Conservation (phyloP, 805 yeast genomes). For the Candida patagonica region DNA sequence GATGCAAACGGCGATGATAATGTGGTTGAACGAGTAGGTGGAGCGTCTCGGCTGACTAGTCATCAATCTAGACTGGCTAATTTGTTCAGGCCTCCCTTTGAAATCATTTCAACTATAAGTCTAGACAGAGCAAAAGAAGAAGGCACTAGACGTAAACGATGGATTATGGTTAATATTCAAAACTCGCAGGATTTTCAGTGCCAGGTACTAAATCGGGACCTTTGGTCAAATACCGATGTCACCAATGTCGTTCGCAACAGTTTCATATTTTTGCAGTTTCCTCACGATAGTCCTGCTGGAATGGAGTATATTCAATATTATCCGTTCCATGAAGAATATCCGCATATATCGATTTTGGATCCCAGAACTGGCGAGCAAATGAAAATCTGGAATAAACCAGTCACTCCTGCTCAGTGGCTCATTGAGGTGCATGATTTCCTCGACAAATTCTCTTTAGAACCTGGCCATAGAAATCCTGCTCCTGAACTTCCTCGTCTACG, state of each 20-base stretch:
- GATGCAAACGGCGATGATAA: constrained; percentile 21
- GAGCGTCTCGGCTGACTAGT: constrained; percentile 31
- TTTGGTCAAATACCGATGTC: constrained; percentile 69
- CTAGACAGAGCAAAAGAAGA: constrained; percentile 64
- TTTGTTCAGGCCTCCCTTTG: constrained; percentile 90
- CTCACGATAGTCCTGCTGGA: constrained; percentile 68
- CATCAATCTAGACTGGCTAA: constrained; percentile 66
- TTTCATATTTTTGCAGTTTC: constrained; percentile 82
- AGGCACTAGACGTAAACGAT: constrained; percentile 58
- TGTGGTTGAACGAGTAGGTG: constrained; percentile 16
- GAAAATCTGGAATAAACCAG: constrained; percentile 60
- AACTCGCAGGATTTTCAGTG: constrained; percentile 78
- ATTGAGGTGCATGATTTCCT: constrained; percentile 65
- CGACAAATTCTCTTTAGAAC: constrained; percentile 51
- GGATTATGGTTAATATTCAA: constrained; percentile 86
- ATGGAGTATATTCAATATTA: constrained; percentile 63
- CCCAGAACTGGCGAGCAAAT: constrained; percentile 94
- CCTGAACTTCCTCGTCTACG: constrained; percentile 37
- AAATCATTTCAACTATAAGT: constrained; percentile 57
- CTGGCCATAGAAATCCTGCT: constrained; percentile 55
- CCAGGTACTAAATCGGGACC: constrained; percentile 84
- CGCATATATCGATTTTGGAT: constrained; percentile 87
- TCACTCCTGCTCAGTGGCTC: constrained; percentile 50
- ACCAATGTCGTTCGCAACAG: constrained; percentile 55
- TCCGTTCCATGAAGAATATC: constrained; percentile 58